Evolutionary conservation across 257 asterid species (phyloP), one percentile per base, ranked within the genome.

Genomic region (Solanum sitiens): DNA sequence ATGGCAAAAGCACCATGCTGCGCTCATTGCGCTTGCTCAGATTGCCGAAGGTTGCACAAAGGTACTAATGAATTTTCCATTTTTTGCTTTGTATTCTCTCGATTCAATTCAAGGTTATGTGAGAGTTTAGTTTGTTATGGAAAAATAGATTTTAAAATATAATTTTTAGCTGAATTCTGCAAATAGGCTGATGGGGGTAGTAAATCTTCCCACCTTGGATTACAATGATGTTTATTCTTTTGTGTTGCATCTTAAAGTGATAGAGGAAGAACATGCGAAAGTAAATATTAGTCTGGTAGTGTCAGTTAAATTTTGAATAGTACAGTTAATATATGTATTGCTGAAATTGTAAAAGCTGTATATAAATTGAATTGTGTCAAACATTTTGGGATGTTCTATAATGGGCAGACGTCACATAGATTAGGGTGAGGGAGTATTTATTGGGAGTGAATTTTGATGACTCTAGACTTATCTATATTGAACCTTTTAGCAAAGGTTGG

Each of bases 31-130:
- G 23, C 98, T 97, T 85, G 99, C 99, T 9, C 99, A 97, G 89
- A 97, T 97, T 86, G 99, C 99, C 0, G 99, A 97, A 91, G 99
- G 99, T 32, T 96, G 99, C 89, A 89, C 98, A 8, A 97, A 97
- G 99, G 99, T 96, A 93, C 13, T 87, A 83, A 45, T 30, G 25
- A 79, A 79, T 8, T 47, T 80, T 45, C 7, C 15, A 47, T 30
- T 47, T 47, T 80, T 80, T 37, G 16, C 84, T 79, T 25, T 45
- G 84, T 42, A 42, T 37, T 40, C 61, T 76, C 84, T 14, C 11
- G 3, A 45, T 42, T 76, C 63, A 25, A n/a, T 3, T 56, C 65
- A 56, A 56, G 4, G n/a, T 76, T 42, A n/a, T 79, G 84, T 45
- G 40, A 79, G 25, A 79, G n/a, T 80, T 30, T 50, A 47, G 61